Percentiles rank a stretch among this genome's conserved stretches.
These are phyloP conservation scores for Inga leiocalycina DNA, from an alignment of 306 rosid species.

Conservation along the genomic window DNA sequence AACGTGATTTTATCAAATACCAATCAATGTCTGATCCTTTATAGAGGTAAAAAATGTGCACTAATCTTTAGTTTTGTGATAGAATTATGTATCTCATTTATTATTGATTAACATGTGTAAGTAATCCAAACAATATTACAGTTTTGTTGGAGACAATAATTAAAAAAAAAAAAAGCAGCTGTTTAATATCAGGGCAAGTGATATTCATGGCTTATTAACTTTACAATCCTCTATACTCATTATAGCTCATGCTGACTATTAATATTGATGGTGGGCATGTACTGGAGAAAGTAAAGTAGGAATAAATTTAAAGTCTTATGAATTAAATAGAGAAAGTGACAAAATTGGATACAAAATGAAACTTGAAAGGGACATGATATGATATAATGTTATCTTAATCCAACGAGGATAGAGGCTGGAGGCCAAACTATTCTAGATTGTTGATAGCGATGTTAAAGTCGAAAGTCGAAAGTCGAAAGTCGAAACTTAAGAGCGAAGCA, in stretches of 20 bases:
- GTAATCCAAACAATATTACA: background rate
- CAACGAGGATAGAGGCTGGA: conserved; percentile 8
- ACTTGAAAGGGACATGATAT: background rate
- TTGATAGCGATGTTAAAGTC: background rate
- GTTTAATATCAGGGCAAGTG: too few relatives aligned
- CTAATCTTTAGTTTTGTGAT: too few relatives aligned
- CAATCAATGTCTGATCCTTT: too few relatives aligned
- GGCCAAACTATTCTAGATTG: background rate
- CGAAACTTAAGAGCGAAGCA: conserved; percentile 28
- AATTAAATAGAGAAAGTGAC: background rate
- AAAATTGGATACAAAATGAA: background rate
- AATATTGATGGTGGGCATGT: background rate
- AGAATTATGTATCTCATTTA: background rate
- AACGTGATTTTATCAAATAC: too few relatives aligned
- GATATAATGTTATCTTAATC: conserved; percentile 17
- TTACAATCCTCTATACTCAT: too few relatives aligned
- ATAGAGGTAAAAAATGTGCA: background rate
- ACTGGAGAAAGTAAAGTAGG: background rate
- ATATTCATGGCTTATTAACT: too few relatives aligned
- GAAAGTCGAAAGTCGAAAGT: conserved; percentile 13
- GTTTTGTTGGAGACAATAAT: too few relatives aligned
- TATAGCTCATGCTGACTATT: too few relatives aligned
- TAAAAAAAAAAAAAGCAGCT: too few relatives aligned
- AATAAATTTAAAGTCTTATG: background rate
- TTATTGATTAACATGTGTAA: background rate